phyloP scores from a whole-genome alignment of 2,329 filamentous ascomycete genomes.

The Magnaporthales sp. region DNA sequence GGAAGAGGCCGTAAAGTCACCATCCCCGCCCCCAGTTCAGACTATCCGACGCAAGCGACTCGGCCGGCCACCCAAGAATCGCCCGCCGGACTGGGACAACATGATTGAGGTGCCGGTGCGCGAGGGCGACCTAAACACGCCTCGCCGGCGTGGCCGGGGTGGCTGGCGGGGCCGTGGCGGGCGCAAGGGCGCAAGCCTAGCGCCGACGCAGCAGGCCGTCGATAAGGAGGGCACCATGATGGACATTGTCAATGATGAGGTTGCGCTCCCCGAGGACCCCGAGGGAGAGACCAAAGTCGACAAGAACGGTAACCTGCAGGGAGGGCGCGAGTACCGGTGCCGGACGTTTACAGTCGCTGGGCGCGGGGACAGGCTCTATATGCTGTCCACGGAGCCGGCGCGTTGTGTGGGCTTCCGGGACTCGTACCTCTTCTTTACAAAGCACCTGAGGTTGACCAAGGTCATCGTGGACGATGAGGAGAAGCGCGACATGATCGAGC shows the following conservation, averaged over 20 bases:
- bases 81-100: conserved; percentile 69
- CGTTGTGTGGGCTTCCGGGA: conserved; percentile 95
- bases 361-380: conserved; percentile 81
- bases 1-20: conserved; percentile 37
- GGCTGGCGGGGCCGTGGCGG: conserved; percentile 63
- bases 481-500: conserved; percentile 91
- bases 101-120: conserved; percentile 46
- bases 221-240: conserved; percentile 92
- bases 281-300: conserved; percentile 93
- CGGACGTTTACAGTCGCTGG: conserved; percentile 88
- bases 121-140: conserved; percentile 42
- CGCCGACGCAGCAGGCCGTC: conserved; percentile 75
- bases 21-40: conserved; percentile 47
- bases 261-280: conserved; percentile 74
- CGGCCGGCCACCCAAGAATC: conserved; percentile 81
- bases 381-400: conserved; percentile 96
- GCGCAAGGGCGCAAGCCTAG: conserved; percentile 59
- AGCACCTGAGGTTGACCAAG: conserved; percentile 93
- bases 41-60: conserved; percentile 67
- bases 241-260: conserved; percentile 87
- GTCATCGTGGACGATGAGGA: conserved; percentile 98
- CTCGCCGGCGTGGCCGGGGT: conserved; percentile 56
- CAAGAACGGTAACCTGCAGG: conserved; percentile 73
- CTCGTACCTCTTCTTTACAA: conserved; percentile 98
- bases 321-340: conserved; percentile 85